Evolutionary conservation across 305 asterid species (phyloP).

Genomic region (Galium porrigens): DNA sequence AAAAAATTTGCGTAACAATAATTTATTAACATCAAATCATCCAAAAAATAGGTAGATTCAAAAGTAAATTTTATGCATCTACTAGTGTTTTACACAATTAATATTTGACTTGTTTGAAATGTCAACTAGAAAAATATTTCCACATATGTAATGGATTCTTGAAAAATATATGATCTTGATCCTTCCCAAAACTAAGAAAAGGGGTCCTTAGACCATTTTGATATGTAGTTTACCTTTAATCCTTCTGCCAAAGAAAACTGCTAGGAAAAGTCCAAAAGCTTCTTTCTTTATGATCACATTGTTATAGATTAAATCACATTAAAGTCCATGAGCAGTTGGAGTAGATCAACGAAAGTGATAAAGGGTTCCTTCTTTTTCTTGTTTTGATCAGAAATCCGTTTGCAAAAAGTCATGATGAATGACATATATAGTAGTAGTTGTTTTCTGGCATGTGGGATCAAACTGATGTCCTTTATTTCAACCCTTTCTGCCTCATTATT

Average conservation of each 20-base stretch:
- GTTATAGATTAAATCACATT: not conserved
- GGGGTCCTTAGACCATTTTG: not conserved
- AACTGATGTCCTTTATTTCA: conserved; percentile 10
- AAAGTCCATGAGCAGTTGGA: conserved; percentile 9
- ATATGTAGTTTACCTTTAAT: not conserved
- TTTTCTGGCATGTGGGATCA: conserved; percentile 12
- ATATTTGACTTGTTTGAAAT: too few relatives aligned
- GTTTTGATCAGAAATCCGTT: not conserved
- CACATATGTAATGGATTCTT: too few relatives aligned
- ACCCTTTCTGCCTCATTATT: conserved; percentile 12
- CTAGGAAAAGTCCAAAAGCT: conserved; percentile 2
- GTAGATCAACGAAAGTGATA: not conserved
- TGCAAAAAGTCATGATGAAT: conserved; percentile 7
- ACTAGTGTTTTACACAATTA: too few relatives aligned
- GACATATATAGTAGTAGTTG: not conserved
- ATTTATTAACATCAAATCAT: too few relatives aligned
- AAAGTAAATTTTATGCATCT: too few relatives aligned
- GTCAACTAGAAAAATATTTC: not conserved
- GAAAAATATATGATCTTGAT: not conserved
- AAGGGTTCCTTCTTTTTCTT: not conserved
- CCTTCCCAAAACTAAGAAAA: not conserved
- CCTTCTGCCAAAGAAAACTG: not conserved
- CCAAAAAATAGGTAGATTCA: too few relatives aligned
- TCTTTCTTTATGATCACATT: not conserved
- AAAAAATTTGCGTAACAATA: too few relatives aligned